A percentile compares a stretch with the other conserved stretches of the same genome.
phyloP scores from a whole-genome alignment of 345 rosid species.

The Acer saccharum region DNA sequence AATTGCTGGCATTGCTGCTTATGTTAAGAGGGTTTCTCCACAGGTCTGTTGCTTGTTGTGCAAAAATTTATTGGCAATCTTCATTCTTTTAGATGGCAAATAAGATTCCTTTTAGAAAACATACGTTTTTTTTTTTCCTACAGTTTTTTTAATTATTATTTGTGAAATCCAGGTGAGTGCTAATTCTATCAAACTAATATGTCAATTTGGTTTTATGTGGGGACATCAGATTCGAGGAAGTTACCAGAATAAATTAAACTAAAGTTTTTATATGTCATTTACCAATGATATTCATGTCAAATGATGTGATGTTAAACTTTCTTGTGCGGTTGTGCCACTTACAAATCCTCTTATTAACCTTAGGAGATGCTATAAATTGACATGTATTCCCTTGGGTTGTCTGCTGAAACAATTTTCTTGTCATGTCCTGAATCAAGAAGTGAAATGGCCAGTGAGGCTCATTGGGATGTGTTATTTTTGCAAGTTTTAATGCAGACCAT shows the following conservation, averaged over 20 bases:
- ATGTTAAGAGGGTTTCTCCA: conserved; percentile 82
- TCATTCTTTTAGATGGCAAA: background rate
- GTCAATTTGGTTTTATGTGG: background rate
- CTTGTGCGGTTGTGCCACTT: no score
- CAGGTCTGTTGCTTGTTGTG: conserved; percentile 51
- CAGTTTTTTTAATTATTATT: background rate
- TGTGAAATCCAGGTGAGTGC: background rate
- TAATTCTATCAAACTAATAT: background rate
- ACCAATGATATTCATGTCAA: no score
- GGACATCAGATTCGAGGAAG: background rate
- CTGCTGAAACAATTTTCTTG: no score
- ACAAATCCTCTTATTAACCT: background rate
- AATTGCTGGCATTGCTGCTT: conserved; percentile 97
- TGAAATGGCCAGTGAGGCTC: no score
- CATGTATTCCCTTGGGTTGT: no score
- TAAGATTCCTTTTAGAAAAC: background rate
- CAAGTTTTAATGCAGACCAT: no score
- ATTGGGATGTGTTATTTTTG: no score
- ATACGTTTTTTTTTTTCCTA: background rate
- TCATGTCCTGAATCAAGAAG: no score
- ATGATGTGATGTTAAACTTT: background rate
- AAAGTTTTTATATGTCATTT: background rate
- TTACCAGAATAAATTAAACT: background rate
- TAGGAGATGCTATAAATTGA: background rate
- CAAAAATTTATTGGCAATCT: background rate